A percentile compares a stretch with the other conserved stretches of the same genome.
Evolutionary conservation across 305 asterid species (phyloP).

Genomic region (Rubia tinctorum): DNA sequence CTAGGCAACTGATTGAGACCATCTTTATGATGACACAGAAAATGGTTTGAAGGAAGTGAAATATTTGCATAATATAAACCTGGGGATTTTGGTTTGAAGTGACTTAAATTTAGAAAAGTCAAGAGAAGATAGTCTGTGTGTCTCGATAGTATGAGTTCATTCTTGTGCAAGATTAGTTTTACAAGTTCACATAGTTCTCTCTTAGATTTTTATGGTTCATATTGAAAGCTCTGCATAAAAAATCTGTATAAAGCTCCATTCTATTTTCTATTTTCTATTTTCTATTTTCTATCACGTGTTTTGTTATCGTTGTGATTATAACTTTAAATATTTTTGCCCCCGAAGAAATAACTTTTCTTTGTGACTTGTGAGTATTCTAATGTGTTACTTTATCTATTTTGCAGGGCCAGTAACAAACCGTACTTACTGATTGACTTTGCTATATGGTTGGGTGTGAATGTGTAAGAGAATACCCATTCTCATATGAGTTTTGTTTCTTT

Average conservation of each 20-base stretch:
- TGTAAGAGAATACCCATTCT: slow-evolving; percentile 18
- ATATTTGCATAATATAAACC: not conserved
- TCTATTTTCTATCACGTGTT: too few relatives aligned
- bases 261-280: too few relatives aligned
- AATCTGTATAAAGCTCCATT: not conserved
- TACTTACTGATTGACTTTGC: slow-evolving; percentile 25
- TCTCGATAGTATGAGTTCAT: not conserved
- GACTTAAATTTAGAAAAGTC: not conserved
- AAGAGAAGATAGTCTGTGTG: not conserved
- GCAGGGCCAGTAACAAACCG: slow-evolving; percentile 20
- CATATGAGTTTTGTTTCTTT: not conserved
- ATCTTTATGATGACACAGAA: not conserved
- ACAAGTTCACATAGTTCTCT: not conserved
- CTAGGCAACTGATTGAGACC: not conserved
- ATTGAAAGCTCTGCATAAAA: not conserved
- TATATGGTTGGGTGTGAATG: slow-evolving; percentile 21
- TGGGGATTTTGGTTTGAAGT: not conserved
- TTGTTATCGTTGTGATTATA: not conserved
- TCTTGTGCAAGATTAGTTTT: not conserved
- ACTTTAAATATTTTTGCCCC: not conserved
- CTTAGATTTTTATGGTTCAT: not conserved
- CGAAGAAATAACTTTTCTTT: not conserved
- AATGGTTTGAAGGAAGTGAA: not conserved
- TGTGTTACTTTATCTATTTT: slow-evolving; percentile 1
- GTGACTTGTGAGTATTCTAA: slow-evolving; percentile 8